Evolutionary conservation across 768 basidiomycete genomes (phyloP), one percentile per base, ranked within the genome.

Genomic region (Mycena vulgaris): DNA sequence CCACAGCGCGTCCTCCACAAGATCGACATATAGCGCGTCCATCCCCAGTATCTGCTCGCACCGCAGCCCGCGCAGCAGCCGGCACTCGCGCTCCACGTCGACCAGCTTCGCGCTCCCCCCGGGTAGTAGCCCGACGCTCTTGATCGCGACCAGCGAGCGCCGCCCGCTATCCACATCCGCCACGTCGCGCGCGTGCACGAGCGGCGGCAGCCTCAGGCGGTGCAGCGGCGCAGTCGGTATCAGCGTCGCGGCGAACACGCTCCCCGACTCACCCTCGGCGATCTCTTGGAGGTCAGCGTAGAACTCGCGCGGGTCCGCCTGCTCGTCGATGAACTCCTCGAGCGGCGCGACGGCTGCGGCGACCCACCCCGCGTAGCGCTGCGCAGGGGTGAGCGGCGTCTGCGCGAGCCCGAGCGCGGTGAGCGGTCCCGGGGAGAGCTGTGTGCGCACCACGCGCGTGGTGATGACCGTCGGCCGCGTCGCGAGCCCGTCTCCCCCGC

Each of bases 241-340:
- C 3, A 73, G 33, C 28, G 40, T 42, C 33, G 72, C 88, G 25
- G 85, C 82, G 72, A 79, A 88, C 23, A 96, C 92, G 2, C 88
- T 90, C 5, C 95, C 95, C 47, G 88, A 92, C 76, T 95, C 94
- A 35, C 95, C 94, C 77, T 95, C 92, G 0, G 93, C 94, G 31
- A 96, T 91, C 80, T 95, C 94, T 62, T 87, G 88, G 52, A 95
- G 81, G 69, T 93, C 89, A 11, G 85, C 80, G 78, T 93, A 95
- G 66, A 88, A 86, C 5, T 87, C 83, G 1, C 86, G 83, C 5
- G 93, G 94, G 75, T 94, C 88, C 23, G 88, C 78, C 1, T 82
- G 77, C 55, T 89, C 87, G 71, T 91, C 86, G 74, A 95, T 92
- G 77, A 90, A 93, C 30, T 87, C 84, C 52, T 85, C 87, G 27